Base-by-base conservation (phyloP, 495 filamentous ascomycete species). In the Penicillium cosmopolitanum region DNA sequence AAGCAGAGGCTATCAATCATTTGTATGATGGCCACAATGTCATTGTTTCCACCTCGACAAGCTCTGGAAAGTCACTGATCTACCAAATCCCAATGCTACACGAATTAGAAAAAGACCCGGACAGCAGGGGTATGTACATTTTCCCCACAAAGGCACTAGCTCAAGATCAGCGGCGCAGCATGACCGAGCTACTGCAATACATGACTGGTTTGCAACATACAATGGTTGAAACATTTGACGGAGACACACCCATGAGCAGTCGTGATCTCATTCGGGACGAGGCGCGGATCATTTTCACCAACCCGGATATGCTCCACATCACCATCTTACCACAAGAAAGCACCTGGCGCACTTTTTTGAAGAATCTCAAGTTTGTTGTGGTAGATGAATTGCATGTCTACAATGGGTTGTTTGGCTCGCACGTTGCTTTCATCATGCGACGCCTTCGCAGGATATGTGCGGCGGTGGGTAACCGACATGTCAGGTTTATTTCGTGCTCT, bases 71-170 rank as follows among this genome's bases (percentile, higher is more conserved):
- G 73, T 96, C 92, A 5, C 75, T 99, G 33, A 97, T 98, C 54
- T 99, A 98, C 67, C 96, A 98, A 66, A 79, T 99, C 18, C 95
- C 95, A 0, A 93, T 98, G 61, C 77, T 99, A 25, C 88, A 96
- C 68, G 90, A 88, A 28, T 80, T 99, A 11, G 94, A 98, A 72
- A 78, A 83, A 44, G 90, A 97, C 62, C 71, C 66, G 4, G 80
- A 88, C 48, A 89, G 91, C 44, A 79, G 93, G 63, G 94, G 95
- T 10, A 92, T 99, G 88, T 98, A 97, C 68, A 97, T 99, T 21
- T 99, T 98, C 60, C 95, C 95, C 1, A 99, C 95, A 3, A 99
- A 99, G 75, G 95, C 95, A 11, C 79, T 99, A 13, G 95, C 95
- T 3, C 95, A 99, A 71, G 95, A 98, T 74, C 95, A 99, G 73